phyloP scores from a whole-genome alignment of 352 stramenopile species.

The Pythium brassicae region DNA sequence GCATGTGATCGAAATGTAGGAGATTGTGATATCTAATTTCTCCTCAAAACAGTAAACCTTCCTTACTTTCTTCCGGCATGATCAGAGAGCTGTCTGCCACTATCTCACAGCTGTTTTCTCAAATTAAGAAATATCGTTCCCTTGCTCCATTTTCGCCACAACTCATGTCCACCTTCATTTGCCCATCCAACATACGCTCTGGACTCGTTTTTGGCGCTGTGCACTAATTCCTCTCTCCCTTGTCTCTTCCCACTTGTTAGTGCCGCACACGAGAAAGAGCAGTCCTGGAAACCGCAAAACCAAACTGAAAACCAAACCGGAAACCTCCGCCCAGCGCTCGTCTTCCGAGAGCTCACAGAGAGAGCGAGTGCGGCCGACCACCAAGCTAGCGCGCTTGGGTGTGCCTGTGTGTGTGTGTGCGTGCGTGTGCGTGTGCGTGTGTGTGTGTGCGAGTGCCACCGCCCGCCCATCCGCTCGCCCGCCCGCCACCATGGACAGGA shows the following conservation, averaged over 20 bases:
- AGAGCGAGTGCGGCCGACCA: not conserved
- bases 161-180: not conserved
- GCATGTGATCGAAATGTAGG: too few relatives aligned
- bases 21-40: too few relatives aligned
- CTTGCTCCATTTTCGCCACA: not conserved
- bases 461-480: not conserved
- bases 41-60: too few relatives aligned
- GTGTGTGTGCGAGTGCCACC: constrained; percentile 1
- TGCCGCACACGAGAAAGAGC: not conserved
- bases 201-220: constrained; percentile 1
- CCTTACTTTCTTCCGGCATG: too few relatives aligned
- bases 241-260: too few relatives aligned
- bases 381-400: too few relatives aligned
- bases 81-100: too few relatives aligned
- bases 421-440: not conserved
- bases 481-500: constrained; percentile 7
- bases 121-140: constrained; percentile 1
- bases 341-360: not conserved
- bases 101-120: not conserved
- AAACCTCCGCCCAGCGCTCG: too few relatives aligned
- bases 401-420: not conserved
- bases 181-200: not conserved
- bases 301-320: too few relatives aligned
- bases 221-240: not conserved
- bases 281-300: too few relatives aligned